phyloP scores from a whole-genome alignment of 257 asterid genomes.

The Salvia hispanica region DNA sequence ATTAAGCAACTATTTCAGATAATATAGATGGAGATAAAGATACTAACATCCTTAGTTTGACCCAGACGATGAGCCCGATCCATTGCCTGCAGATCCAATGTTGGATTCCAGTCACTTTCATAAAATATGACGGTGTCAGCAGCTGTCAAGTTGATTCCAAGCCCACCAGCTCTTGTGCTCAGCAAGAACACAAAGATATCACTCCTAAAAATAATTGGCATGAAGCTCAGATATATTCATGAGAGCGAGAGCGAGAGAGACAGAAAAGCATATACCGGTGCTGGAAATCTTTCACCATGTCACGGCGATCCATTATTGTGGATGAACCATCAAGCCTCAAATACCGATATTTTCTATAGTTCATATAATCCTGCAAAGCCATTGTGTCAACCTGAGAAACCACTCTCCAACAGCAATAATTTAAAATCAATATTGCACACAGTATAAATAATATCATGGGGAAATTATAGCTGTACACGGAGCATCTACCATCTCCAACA shows the following conservation, averaged over 20 bases:
- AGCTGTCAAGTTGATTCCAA: conserved; percentile 96
- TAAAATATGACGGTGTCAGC: conserved; percentile 98
- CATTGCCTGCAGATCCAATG: conserved; percentile 96
- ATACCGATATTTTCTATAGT: conserved; percentile 82
- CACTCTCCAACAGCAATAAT: not conserved
- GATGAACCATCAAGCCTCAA: conserved; percentile 98
- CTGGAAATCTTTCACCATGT: conserved; percentile 99
- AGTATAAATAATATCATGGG: not conserved
- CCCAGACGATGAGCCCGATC: conserved; percentile 99
- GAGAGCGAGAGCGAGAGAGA: not conserved
- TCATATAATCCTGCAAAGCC: conserved; percentile 88
- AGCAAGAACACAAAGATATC: conserved; percentile 94
- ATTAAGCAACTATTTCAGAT: conserved; percentile 13
- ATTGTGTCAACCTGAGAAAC: conserved; percentile 11
- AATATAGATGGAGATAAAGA: conserved; percentile 26
- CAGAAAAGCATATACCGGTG: conserved; percentile 61
- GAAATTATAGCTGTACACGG: not conserved
- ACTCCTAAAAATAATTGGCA: conserved; percentile 47
- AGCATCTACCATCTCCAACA: not conserved
- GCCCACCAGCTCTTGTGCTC: conserved; percentile 99
- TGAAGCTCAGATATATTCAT: conserved; percentile 17
- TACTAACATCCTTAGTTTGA: conserved; percentile 85
- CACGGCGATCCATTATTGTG: conserved; percentile 89
- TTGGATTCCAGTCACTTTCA: conserved; percentile 99
- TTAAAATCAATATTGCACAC: not conserved